Evolutionary conservation across 176 grass and related monocot genomes (phyloP), one percentile per base, ranked within the genome.

Genomic region (Juncus effusus): DNA sequence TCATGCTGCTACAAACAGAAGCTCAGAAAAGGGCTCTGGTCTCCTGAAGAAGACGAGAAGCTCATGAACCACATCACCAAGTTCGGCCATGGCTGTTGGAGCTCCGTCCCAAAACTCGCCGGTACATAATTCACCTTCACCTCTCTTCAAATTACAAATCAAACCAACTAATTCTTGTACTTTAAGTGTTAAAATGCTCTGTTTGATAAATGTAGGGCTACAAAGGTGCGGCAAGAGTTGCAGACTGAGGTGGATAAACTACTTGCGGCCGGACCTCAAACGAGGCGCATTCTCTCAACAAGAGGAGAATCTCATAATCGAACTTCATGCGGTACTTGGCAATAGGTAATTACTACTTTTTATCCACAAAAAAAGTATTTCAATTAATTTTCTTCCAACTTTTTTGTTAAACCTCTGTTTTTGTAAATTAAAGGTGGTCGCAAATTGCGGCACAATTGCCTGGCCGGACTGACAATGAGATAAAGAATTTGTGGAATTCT

Each of bases 401-500:
- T 9, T 9, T 6, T 47, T 47, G 44, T 9, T 47, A 47, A 47
- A 6, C 9, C 44, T 47, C 44, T 47, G 44, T 47, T 6, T 47
- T 47, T 47, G 3, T 2, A 47, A 47, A 47, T 47, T 47, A 2
- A 57, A 90, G 87, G 66, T 91, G 87, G 87, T 91, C 87, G 54
- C 87, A 87, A 72, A 91, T 91, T 15, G 83, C 87, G 0, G 77
- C 69, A 36, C 87, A 83, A 70, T 69, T 99, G 40, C 95, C 95
- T 3, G 95, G 95, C 0, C 55, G 95, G 70, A 99, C 95, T 1
- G 95, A 99, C 75, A 99, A 99, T 59, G 95, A 99, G 73, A 83
- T 99, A 4, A 99, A 99, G 72, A 99, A 99, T 76, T 90, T 91
- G 55, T 99, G 95, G 95, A 99, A 99, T 62, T 91, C 87, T 37